These are phyloP conservation scores for Pseudogymnoascus sp. DNA, from an alignment of 2,329 filamentous ascomycete genomes.

Conservation along the genomic window DNA sequence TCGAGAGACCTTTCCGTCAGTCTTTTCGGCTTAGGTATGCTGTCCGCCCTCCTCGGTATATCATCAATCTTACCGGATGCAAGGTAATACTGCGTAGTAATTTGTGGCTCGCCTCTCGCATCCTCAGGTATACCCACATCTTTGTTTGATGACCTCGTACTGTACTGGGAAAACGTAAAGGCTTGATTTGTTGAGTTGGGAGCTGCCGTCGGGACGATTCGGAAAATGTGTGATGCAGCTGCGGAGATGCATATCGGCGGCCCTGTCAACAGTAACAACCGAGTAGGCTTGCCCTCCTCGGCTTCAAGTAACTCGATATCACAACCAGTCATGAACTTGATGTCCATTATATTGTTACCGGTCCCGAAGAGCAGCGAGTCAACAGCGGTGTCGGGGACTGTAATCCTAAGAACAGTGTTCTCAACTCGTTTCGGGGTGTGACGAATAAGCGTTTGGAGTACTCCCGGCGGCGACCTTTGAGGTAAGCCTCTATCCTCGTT, in stretches of 20 bases:
- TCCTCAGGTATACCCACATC: not conserved
- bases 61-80: not conserved
- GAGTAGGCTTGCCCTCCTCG: not conserved
- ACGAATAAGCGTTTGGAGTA: not conserved
- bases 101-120: not conserved
- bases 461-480: not conserved
- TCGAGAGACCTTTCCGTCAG: not conserved
- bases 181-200: not conserved
- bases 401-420: not conserved
- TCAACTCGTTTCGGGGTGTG: not conserved
- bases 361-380: not conserved
- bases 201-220: not conserved
- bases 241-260: not conserved
- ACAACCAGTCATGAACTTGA: constrained; percentile 5
- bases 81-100: not conserved
- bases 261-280: not conserved
- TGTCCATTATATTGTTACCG: constrained; percentile 5
- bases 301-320: constrained; percentile 3
- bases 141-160: not conserved
- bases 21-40: not conserved
- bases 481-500: not conserved
- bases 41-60: constrained; percentile 4
- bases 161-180: not conserved
- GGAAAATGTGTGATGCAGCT: not conserved
- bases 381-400: not conserved